Base-by-base conservation (phyloP, 805 yeast species). In the Naumovozyma castellii region DNA sequence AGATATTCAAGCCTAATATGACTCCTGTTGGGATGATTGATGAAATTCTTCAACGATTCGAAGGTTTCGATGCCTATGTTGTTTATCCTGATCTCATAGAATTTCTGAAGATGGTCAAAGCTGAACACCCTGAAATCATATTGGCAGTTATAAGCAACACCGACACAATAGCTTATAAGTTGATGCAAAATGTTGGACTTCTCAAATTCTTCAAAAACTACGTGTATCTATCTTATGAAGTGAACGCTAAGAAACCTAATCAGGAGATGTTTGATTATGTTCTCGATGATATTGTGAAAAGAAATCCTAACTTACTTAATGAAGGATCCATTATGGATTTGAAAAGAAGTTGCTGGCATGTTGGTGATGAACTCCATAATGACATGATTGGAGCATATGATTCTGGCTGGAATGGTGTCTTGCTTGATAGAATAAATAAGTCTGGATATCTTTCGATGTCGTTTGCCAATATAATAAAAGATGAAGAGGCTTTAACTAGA, bases 371-470 rank as follows among this genome's bases (percentile, higher is more conserved):
- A 46, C 55, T 66, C 29, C 59, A 58, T 5, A 73, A 75, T 37
- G 90, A 81, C 53, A 63, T 72, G 40, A 50, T 62, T 12, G 81
- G 78, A 2, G 66, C 79, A 0, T 54, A 62, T 14, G 54, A 57
- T 18, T 68, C 79, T 1, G 87, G 87, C 0, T 73, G 85, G 75
- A 75, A 73, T 39, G 76, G 80, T 4, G 61, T 81, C 0, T 57
- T 73, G 18, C 40, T 78, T 3, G 82, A 78, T 50, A 64, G 84
- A 48, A 43, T 50, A 3, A 48, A 64, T 35, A 48, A 49, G 12
- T 57, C 59, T 36, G 60, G 57, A 3, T 53, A 46, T 29, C 39
- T 59, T 20, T 38, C 48, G 8, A 40, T 40, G 4, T 34, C 43
- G 2, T 18, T 27, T 4, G 32, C 37, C 2, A 33, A 38, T 10